Base-by-base conservation (phyloP, 768 basidiomycete genomes). In the Serendipita vermifera region DNA sequence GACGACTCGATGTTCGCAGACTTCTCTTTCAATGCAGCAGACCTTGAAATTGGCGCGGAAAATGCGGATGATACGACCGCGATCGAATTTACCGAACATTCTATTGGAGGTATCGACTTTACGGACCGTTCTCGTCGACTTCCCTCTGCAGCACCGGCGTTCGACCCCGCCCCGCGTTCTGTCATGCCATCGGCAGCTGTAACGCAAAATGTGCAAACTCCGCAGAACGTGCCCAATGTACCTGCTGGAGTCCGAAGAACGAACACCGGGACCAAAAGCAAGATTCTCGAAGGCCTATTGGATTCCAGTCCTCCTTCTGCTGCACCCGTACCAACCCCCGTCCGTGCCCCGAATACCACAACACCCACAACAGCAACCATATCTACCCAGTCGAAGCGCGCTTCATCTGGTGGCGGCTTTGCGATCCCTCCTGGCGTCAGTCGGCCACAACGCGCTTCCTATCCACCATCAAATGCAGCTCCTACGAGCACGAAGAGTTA, bases 1-100 rank as follows among this genome's bases (percentile, higher is more conserved):
- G 41, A 43, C 41, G 41, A 43, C 41, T 43, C 41, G 9, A 43
- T 43, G 41, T 43, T 43, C 24, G 20, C 41, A 13, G 41, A 43
- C 9, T 11, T 43, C 11, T 43, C 41, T 11, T 11, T 43, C 11
- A 22, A 43, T 43, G 41, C 14, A 22, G n/a, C n/a, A n/a, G n/a
- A n/a, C n/a, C n/a, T n/a, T n/a, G n/a, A n/a, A n/a, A n/a, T n/a
- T n/a, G n/a, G n/a, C n/a, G n/a, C n/a, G n/a, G n/a, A n/a, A n/a
- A n/a, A n/a, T n/a, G 11, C 24, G 14, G 41, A 43, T 43, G 41
- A 43, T 13, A 11, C 11, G 14, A 43, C 14, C 41, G n/a, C n/a
- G n/a, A n/a, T n/a, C n/a, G n/a, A n/a, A n/a, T n/a, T n/a, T n/a
- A n/a, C n/a, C n/a, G n/a, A n/a, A n/a, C n/a, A n/a, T n/a, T n/a